Conservation (phyloP, 371 early-diverging fungal species). For the Mucor irregularis region DNA sequence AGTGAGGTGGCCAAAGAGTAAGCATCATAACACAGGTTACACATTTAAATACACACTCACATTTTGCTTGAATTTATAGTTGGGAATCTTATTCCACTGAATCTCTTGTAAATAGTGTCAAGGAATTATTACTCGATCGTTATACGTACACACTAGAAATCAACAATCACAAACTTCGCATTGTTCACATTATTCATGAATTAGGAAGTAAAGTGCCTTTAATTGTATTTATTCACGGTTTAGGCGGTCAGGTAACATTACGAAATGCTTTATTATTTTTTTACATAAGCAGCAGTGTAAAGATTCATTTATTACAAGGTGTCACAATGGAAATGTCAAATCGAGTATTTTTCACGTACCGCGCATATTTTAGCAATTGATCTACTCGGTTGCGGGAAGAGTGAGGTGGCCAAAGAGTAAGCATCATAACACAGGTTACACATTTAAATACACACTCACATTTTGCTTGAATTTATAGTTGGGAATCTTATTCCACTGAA, state of each 20-base stretch:
- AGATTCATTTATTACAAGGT: slow-evolving; percentile 38
- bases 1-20: slow-evolving; percentile 59
- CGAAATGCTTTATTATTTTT: neutral
- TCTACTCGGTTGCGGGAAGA: slow-evolving; percentile 67
- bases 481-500: slow-evolving; percentile 56
- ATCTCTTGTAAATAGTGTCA: slow-evolving; percentile 56
- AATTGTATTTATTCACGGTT: slow-evolving; percentile 71
- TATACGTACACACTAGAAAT: slow-evolving; percentile 60
- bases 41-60: too few species aligned
- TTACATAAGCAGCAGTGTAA: too few species aligned
- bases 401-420: slow-evolving; percentile 56
- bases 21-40: too few species aligned
- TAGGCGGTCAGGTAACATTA: slow-evolving; percentile 67
- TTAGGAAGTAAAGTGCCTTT: slow-evolving; percentile 67
- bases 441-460: too few species aligned
- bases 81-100: slow-evolving; percentile 58
- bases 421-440: too few species aligned
- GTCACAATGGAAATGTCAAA: slow-evolving; percentile 67
- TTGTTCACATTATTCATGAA: slow-evolving; percentile 69
- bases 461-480: too few species aligned
- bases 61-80: slow-evolving; percentile 32
- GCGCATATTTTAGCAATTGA: slow-evolving; percentile 72
- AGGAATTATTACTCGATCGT: slow-evolving; percentile 46
- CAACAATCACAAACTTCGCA: slow-evolving; percentile 58
- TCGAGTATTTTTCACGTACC: slow-evolving; percentile 67